A percentile compares a stretch with the other conserved stretches of the same genome.
Evolutionary conservation across 768 basidiomycete genomes (phyloP).

Genomic region (Trametes villosa): DNA sequence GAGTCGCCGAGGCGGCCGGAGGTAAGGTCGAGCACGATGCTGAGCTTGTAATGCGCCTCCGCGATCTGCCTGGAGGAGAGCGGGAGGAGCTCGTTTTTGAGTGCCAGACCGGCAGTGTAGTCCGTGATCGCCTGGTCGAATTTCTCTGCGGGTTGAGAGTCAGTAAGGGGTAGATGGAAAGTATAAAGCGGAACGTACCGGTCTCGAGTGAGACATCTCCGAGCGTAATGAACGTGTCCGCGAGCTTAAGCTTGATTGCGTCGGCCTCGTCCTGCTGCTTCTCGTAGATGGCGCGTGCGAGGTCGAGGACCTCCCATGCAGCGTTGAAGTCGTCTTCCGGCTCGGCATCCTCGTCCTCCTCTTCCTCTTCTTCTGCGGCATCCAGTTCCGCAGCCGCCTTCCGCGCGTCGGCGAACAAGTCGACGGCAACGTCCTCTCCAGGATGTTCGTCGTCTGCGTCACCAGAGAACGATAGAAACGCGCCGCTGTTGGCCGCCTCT

Average conservation of each 20-base stretch:
- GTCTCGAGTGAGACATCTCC: conserved; percentile 98
- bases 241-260: conserved; percentile 75
- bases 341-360: conserved; percentile 70
- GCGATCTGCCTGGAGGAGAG: conserved; percentile 92
- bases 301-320: conserved; percentile 97
- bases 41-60: conserved; percentile 92
- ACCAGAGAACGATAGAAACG: conserved; percentile 80
- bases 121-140: conserved; percentile 93
- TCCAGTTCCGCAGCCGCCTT: conserved; percentile 51
- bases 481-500: conserved; percentile 46
- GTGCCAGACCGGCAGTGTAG: conserved; percentile 74
- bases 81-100: conserved; percentile 78
- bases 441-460: conserved; percentile 67
- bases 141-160: conserved; percentile 65
- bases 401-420: conserved; percentile 65
- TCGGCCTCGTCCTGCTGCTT: conserved; percentile 65
- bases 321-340: conserved; percentile 98
- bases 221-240: conserved; percentile 87
- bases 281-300: conserved; percentile 85
- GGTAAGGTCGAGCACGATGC: conserved; percentile 90
- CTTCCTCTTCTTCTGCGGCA: conserved; percentile 54
- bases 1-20: conserved; percentile 83
- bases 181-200: conserved; percentile 53
- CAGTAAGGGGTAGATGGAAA: not conserved
- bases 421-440: conserved; percentile 56